Conservation (phyloP, 768 basidiomycete species). For the Cystoderma amianthinum region DNA sequence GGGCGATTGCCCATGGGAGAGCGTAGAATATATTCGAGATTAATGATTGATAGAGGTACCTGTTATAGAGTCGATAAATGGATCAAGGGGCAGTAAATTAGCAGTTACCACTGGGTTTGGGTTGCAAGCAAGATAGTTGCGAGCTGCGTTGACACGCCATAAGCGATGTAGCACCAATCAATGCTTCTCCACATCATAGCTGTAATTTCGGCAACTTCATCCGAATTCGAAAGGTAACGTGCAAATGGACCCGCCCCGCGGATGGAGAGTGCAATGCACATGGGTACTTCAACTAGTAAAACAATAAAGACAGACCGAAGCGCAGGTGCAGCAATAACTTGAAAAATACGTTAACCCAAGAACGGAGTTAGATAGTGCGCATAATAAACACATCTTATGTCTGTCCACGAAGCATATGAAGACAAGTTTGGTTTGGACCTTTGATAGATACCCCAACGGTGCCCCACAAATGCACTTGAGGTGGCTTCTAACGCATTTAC, state of each 20-base stretch:
- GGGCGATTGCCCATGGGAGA: constrained; percentile 14
- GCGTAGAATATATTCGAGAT: constrained; percentile 14
- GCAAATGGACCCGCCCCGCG: constrained; percentile 13
- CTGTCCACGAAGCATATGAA: constrained; percentile 4
- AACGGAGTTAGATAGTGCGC: not conserved
- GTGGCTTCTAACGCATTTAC: constrained; percentile 13
- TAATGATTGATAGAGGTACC: constrained; percentile 13
- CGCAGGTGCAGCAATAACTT: constrained; percentile 8
- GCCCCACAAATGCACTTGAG: constrained; percentile 16
- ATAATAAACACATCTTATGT: constrained; percentile 6
- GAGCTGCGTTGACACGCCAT: constrained; percentile 16
- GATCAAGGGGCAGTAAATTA: not conserved
- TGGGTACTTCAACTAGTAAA: constrained; percentile 11
- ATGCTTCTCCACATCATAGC: constrained; percentile 16
- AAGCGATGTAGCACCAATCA: constrained; percentile 18
- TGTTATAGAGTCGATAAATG: constrained; percentile 3
- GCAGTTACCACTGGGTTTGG: constrained; percentile 11
- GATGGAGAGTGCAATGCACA: constrained; percentile 12
- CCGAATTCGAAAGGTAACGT: constrained; percentile 15
- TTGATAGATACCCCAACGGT: constrained; percentile 13
- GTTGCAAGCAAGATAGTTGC: constrained; percentile 15
- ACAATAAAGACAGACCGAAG: constrained; percentile 9
- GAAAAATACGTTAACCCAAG: not conserved
- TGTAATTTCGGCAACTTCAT: constrained; percentile 13
- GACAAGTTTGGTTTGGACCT: not conserved